Evolutionary conservation across 352 stramenopile species (phyloP), one percentile per base, ranked within the genome.

Genomic region (Saprolegnia parasitica): DNA sequence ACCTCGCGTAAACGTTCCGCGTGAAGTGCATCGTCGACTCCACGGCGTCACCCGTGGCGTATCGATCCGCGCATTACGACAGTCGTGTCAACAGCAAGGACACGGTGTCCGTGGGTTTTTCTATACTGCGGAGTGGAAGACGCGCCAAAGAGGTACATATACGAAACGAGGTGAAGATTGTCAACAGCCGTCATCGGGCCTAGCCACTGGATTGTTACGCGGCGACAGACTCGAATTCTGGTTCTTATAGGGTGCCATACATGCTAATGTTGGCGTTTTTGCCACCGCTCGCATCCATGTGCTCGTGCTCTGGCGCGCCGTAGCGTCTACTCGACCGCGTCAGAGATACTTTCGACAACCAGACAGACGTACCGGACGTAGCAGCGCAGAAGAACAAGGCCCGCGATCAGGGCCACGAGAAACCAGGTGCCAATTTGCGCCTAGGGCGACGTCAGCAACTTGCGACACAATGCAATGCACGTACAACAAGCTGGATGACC

Each of bases 261-360:
- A 49, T 49, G 18, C 42, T 49, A n/a, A 49, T 49, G 18, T 49
- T 49, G 42, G 42, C 42, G 42, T 49, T 49, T 49, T 49, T 49
- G 42, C 42, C 42, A 15, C 42, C 42, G 18, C 42, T 49, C 42
- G 42, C 42, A n/a, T 49, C 42, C 42, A 49, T 49, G 42, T 49
- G 42, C 42, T 2, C 42, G 13, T 15, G 13, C 42, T 49, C 42
- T n/a, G 42, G 42, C 11, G 42, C 42, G 29, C 29, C 29, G 42
- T 49, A 49, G 42, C 42, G 42, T 49, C 42, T 49, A 49, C 42
- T 15, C 13, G 18, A n/a, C 42, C 42, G 18, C 42, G 42, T 49
- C 11, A 49, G 42, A 49, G 42, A 49, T 49, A 49, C 18, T n/a
- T n/a, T n/a, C 18, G 42, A 49, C 11, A 4, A 10, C 1, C 11